A percentile compares a stretch with the other conserved stretches of the same genome.
phyloP scores from a whole-genome alignment of 306 rosid genomes.

The Cicer judaicum region DNA sequence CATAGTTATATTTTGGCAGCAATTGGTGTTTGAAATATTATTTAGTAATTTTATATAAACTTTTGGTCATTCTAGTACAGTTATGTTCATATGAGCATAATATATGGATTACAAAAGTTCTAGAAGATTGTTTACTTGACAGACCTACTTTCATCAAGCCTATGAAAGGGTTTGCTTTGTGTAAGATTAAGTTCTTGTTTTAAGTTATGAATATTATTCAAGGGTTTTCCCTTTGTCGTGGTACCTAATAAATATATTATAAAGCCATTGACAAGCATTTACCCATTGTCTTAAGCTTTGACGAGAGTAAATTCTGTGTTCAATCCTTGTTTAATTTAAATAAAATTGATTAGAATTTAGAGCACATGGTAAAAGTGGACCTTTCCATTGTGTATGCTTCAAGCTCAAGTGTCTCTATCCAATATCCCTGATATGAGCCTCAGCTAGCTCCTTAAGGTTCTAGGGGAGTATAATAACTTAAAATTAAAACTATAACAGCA shows the following conservation, averaged over 20 bases:
- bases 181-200: constrained; percentile 1
- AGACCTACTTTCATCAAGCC: constrained; percentile 18
- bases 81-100: background rate
- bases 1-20: background rate
- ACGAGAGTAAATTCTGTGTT: background rate
- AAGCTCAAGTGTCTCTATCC: constrained; percentile 7
- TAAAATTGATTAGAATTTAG: constrained; percentile 20
- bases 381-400: background rate
- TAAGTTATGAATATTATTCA: constrained; percentile 23
- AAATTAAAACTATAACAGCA: background rate
- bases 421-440: constrained; percentile 5
- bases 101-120: background rate
- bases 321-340: background rate
- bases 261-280: constrained; percentile 11
- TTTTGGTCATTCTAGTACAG: constrained; percentile 7
- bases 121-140: background rate
- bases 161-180: constrained; percentile 3
- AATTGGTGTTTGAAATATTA: constrained; percentile 19
- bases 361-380: background rate
- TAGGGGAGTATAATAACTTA: background rate
- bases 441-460: constrained; percentile 1
- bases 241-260: background rate
- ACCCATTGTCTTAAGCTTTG: constrained; percentile 1
- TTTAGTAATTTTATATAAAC: constrained; percentile 20
- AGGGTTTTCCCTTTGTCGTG: constrained; percentile 31